phyloP scores from a whole-genome alignment of 1,284 basidiomycete genomes.

The Tylopilus orsonianus region DNA sequence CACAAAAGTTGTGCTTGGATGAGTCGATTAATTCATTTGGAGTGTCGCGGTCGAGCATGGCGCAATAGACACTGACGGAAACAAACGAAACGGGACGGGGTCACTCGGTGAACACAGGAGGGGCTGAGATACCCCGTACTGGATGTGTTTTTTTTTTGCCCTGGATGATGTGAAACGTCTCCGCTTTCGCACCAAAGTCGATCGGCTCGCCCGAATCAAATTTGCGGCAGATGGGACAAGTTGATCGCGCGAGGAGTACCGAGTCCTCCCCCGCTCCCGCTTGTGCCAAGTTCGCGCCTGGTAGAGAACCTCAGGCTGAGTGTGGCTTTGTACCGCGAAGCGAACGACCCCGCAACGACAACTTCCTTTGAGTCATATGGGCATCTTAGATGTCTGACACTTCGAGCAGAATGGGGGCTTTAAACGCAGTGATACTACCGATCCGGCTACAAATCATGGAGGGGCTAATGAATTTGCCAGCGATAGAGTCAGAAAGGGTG shows the following conservation, averaged over 20 bases:
- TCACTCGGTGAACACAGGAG: not conserved
- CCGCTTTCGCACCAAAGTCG: slow-evolving; percentile 51
- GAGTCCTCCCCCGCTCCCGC: no score
- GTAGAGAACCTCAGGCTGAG: slow-evolving; percentile 57
- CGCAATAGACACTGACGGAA: slow-evolving; percentile 49
- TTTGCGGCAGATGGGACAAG: slow-evolving; percentile 65
- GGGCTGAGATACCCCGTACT: slow-evolving; percentile 32
- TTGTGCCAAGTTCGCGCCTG: no score
- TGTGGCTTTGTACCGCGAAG: slow-evolving; percentile 54
- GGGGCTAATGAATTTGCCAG: no score
- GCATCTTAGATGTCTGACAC: no score
- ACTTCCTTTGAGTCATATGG: slow-evolving; percentile 53
- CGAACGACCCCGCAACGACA: slow-evolving; percentile 61
- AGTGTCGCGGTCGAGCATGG: slow-evolving; percentile 53
- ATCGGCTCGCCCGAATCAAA: slow-evolving; percentile 58
- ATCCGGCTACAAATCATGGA: no score
- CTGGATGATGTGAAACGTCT: slow-evolving; percentile 46
- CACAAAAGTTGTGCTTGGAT: slow-evolving; percentile 60
- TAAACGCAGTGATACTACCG: no score
- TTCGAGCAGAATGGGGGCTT: no score
- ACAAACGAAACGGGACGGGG: not conserved
- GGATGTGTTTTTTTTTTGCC: slow-evolving; percentile 53
- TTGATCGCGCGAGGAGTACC: no score
- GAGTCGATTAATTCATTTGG: slow-evolving; percentile 43
- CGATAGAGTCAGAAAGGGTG: no score